A percentile compares a stretch with the other conserved stretches of the same genome.
Evolutionary conservation across 1,139 yeast species (phyloP).

Genomic region (Scheffersomyces illinoinensis): DNA sequence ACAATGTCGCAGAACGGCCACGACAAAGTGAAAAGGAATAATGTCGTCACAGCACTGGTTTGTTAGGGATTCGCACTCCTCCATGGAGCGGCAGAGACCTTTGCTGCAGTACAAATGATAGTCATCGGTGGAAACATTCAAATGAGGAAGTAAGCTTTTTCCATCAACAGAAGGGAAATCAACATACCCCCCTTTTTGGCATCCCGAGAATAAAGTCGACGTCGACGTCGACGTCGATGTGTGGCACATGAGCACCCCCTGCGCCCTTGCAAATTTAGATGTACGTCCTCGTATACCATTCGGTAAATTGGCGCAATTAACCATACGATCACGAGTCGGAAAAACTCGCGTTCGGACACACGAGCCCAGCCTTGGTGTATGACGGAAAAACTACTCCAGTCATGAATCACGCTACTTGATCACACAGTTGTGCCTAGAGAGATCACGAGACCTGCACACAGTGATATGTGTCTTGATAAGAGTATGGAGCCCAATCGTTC

Average conservation of each 20-base stretch:
- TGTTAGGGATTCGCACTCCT: background rate
- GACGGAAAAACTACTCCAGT: background rate
- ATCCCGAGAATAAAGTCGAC: background rate
- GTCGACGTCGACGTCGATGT: background rate
- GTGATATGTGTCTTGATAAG: background rate
- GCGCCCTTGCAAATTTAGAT: background rate
- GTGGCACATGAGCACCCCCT: background rate
- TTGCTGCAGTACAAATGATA: background rate
- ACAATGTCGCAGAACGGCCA: background rate
- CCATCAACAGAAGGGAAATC: no score
- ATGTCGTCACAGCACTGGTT: background rate
- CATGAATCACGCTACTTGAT: background rate
- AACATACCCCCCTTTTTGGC: background rate
- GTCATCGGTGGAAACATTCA: background rate
- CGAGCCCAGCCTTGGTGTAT: background rate
- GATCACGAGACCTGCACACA: background rate
- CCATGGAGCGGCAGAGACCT: background rate
- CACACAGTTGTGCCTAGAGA: background rate
- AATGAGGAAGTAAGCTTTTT: background rate
- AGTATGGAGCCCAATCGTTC: background rate
- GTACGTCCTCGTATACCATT: background rate
- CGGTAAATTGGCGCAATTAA: background rate
- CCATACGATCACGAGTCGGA: background rate
- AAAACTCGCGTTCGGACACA: background rate
- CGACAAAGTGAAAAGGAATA: background rate